phyloP scores from a whole-genome alignment of 1,284 basidiomycete genomes.

The Marasmius sp. region DNA sequence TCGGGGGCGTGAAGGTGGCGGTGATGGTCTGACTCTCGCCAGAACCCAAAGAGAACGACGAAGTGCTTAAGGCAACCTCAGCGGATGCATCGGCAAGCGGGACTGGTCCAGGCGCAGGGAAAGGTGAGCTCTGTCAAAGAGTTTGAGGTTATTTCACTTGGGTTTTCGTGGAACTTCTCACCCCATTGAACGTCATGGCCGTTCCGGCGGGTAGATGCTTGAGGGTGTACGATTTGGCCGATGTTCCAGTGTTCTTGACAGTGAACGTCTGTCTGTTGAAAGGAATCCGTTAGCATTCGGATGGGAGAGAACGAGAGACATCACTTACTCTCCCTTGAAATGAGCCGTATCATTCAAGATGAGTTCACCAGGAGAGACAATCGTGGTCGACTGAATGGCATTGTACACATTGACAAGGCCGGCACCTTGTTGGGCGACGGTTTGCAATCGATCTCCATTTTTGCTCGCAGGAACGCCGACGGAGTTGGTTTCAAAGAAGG shows the following conservation, averaged over 20 bases:
- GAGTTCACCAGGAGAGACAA: constrained; percentile 59
- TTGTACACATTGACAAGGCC: constrained; percentile 66
- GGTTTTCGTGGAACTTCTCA: constrained; percentile 19
- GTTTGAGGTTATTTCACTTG: too few species aligned
- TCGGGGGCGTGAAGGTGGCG: too few species aligned
- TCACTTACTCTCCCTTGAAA: constrained; percentile 43
- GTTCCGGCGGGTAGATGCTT: constrained; percentile 54
- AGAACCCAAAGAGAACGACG: too few species aligned
- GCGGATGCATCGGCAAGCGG: too few species aligned
- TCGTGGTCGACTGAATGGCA: constrained; percentile 55
- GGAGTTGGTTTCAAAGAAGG: too few species aligned
- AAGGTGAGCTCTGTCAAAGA: too few species aligned
- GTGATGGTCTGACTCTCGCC: too few species aligned
- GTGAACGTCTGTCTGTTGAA: constrained; percentile 44
- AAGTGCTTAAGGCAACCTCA: too few species aligned
- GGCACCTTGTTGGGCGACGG: constrained; percentile 63
- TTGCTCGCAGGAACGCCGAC: too few species aligned
- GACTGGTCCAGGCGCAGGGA: too few species aligned
- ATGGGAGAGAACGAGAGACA: constrained; percentile 1
- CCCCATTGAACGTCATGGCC: constrained; percentile 41
- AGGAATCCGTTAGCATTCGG: constrained; percentile 5
- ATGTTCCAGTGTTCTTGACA: constrained; percentile 44
- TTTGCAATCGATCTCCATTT: constrained; percentile 47
- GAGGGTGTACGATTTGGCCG: constrained; percentile 43
- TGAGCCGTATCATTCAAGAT: constrained; percentile 72